Base-by-base conservation (phyloP, 495 filamentous ascomycete species). In the Chaetomium tenue region DNA sequence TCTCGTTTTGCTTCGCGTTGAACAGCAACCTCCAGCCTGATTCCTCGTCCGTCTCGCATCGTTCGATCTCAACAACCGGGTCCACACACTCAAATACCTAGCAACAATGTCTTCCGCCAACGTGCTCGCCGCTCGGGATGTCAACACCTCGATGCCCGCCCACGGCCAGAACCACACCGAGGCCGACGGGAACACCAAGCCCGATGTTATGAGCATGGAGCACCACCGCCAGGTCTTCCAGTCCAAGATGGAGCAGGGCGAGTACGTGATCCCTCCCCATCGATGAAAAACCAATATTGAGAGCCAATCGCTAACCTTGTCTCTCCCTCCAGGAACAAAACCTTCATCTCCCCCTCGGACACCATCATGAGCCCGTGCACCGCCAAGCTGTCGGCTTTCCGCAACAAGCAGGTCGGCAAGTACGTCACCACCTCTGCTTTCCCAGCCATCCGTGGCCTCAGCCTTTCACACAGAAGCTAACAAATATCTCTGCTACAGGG, bases 301-400 rank as follows among this genome's bases (percentile, higher is more conserved):
- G 51, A 22, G 30, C n/a, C 18, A 37, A 30, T 20, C 7, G 5
- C 50, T 7, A 50, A 11, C 26, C 25, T 59, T 13, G 28, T 23
- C 6, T 22, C 16, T 22, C 20, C 5, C 7, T 42, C 63, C 58
- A 77, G 75, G 28, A 79, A 86, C 60, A 84, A 86, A 70, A 78
- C 83, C 63, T 97, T 95, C 78, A 80, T 96, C 72, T 94, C 90
- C n/a, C 93, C 93, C 0, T 94, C 91, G 13, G 93, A 97, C 72
- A 89, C 86, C 73, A 91, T 97, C 77, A 89, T 95, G 89, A 92
- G 89, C 65, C 93, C 93, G 18, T 93, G 91, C 76, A 92, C 91
- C n/a, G 88, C 90, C 77, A 97, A 97, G 78, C 77, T 97, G 70
- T 88, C 81, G 58, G 87, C 89, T 53, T 86, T 93, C 73, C 91